Conservation (phyloP, 768 basidiomycete species). For the Lactarius trivialis region DNA sequence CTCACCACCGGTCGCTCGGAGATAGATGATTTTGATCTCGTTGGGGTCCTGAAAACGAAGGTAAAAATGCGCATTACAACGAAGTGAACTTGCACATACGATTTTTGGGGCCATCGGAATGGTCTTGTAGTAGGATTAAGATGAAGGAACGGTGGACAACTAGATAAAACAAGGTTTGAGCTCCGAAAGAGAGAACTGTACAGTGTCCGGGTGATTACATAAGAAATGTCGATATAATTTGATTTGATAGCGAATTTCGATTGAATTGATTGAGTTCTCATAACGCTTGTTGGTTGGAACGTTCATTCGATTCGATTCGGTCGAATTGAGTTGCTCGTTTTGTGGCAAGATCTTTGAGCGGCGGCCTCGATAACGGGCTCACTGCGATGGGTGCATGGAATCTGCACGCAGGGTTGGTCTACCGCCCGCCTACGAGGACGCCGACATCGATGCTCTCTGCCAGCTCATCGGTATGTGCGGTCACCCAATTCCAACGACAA, state of each 20-base stretch:
- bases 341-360: neutral
- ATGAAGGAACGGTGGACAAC: neutral
- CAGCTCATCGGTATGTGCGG: constrained; percentile 71
- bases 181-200: constrained; percentile 14
- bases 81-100: constrained; percentile 37
- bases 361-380: constrained; percentile 26
- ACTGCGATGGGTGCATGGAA: constrained; percentile 84
- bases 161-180: constrained; percentile 6
- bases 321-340: no score
- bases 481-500: constrained; percentile 13
- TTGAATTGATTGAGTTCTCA: neutral
- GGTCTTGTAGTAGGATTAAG: constrained; percentile 21
- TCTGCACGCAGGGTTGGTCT: constrained; percentile 69
- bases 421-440: constrained; percentile 79
- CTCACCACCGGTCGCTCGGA: constrained; percentile 98
- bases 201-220: neutral
- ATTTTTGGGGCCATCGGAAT: constrained; percentile 70
- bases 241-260: neutral
- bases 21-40: constrained; percentile 99
- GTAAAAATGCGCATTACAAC: neutral
- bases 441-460: constrained; percentile 75
- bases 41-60: constrained; percentile 70
- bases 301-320: neutral
- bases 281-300: neutral
- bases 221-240: neutral